Evolutionary conservation across 2,329 filamentous ascomycete genomes (phyloP), one percentile per base, ranked within the genome.

Genomic region (Exophiala oligosperma): DNA sequence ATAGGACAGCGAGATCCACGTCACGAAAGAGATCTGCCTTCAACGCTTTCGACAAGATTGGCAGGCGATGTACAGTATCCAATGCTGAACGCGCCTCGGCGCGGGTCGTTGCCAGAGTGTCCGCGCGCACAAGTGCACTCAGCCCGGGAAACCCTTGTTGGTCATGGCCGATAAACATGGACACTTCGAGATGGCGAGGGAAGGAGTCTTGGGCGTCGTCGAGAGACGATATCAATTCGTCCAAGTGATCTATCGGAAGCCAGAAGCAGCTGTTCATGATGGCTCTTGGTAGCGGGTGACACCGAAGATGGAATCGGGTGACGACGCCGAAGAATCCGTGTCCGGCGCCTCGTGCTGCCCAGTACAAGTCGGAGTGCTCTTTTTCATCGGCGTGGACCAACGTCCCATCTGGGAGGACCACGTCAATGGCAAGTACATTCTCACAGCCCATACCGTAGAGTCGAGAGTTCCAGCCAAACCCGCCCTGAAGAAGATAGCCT

Each of bases 391-490:
- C 74, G 56, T 72, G 70, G 14, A 77, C 58, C 57, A 70, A 63
- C 54, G 72, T 66, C 1, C 73, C 79, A 5, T 77, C 68, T 0
- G 79, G 78, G 1, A 77, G 79, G 1, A 82, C 77, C 1, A 80
- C 77, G 55, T 82, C 79, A 8, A 82, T 62, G 1, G 70, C 77
- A 2, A 73, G 53, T 1, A 82, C 70, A 12, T 69, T 68, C 63
- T 82, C 77, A 54, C 81, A 83, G 0, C 79, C 79, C 77, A 79
- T 83, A 0, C 81, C 81, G 81, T 80, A 83, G 60, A 79, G 80
- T 78, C 76, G 78, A 63, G 78, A 82, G 63, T 82, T 83, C 81
- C 81, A 84, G 0, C 81, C 81, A 79, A 84, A 83, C 1, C 81
- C 81, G 0, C 81, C 82, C 62, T 83, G 81, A 12, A 84, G 67